A percentile compares a stretch with the other conserved stretches of the same genome.
phyloP scores from a whole-genome alignment of 306 rosid species.

The Spatholobus suberectus region DNA sequence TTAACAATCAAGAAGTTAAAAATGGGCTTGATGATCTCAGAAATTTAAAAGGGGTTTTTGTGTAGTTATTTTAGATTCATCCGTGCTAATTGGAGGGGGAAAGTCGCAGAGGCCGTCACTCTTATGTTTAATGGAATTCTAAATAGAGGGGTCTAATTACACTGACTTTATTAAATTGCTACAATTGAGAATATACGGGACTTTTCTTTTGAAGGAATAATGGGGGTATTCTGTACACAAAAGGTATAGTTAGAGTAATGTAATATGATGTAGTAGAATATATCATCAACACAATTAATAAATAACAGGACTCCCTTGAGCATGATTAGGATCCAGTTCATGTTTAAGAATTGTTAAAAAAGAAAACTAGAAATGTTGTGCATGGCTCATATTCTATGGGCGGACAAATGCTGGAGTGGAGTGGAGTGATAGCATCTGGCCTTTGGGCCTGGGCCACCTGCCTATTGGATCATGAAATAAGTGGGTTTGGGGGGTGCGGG shows the following conservation, averaged over 20 bases:
- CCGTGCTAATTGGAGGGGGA: background rate
- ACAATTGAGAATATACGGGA: background rate
- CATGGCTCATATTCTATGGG: too few relatives aligned
- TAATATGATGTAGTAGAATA: too few relatives aligned
- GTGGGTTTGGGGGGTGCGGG: too few relatives aligned
- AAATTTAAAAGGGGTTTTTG: background rate
- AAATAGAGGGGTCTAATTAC: background rate
- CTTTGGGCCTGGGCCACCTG: too few relatives aligned
- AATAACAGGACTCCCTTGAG: background rate
- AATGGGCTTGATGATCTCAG: background rate
- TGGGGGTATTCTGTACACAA: background rate
- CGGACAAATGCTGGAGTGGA: too few relatives aligned
- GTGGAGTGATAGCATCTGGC: too few relatives aligned
- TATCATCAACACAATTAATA: background rate
- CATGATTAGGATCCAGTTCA: background rate
- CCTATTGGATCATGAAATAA: too few relatives aligned
- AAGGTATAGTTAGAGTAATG: background rate
- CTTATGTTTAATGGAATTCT: background rate
- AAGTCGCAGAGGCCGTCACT: background rate
- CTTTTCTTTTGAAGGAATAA: background rate
- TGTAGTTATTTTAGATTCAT: background rate
- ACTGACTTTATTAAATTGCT: background rate
- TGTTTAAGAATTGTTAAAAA: background rate
- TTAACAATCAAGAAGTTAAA: background rate
- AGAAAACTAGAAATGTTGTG: too few relatives aligned